phyloP scores from a whole-genome alignment of 148 eudicot genomes.

The Cornus controversa region DNA sequence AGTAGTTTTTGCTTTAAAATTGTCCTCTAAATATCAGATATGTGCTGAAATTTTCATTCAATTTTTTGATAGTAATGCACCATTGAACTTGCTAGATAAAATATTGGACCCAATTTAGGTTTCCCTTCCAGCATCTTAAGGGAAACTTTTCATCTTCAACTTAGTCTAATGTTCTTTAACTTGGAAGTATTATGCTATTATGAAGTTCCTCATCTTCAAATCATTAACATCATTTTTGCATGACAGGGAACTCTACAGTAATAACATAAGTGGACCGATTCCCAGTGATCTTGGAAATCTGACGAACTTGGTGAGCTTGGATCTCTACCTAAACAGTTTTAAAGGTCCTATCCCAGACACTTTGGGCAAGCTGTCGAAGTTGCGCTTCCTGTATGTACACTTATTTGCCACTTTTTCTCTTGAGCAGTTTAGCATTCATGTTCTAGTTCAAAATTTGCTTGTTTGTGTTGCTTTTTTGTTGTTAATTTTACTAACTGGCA shows the following conservation, averaged over 20 bases:
- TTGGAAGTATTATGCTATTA: background rate
- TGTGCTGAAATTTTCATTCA: background rate
- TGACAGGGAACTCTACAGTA: conserved; percentile 94
- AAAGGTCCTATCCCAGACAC: conserved; percentile 82
- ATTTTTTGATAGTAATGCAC: background rate
- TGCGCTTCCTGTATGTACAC: conserved; percentile 86
- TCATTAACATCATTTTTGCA: background rate
- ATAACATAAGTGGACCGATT: conserved; percentile 81
- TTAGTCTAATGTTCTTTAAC: background rate
- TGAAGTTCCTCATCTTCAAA: background rate
- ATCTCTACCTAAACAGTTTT: conserved; percentile 87
- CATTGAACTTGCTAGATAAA: background rate
- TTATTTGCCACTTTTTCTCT: conserved; percentile 9
- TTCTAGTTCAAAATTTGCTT: background rate
- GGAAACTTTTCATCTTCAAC: background rate
- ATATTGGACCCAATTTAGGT: background rate
- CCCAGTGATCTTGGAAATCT: conserved; percentile 92
- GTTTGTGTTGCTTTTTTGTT: background rate
- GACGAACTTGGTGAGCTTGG: conserved; percentile 97
- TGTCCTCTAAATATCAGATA: background rate
- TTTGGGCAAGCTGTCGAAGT: conserved; percentile 77
- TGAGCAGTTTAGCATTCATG: background rate
- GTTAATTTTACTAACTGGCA: background rate
- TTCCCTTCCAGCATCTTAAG: background rate
- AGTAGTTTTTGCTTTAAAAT: background rate